These are phyloP conservation scores for Chaetothyriales sp. DNA, from an alignment of 2,329 filamentous ascomycete genomes.

Conservation along the genomic window DNA sequence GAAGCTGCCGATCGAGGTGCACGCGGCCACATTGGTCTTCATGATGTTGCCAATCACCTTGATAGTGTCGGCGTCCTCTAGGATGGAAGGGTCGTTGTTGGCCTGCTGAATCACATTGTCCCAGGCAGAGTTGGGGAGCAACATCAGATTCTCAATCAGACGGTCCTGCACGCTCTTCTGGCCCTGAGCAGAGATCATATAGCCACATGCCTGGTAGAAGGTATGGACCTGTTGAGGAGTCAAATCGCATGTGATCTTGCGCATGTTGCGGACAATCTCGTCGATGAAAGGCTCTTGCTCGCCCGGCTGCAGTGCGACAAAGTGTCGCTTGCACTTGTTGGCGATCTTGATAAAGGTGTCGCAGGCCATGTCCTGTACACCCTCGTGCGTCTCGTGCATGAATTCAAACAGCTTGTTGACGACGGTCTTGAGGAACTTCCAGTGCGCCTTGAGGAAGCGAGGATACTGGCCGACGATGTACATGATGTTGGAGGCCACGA, in stretches of 20 bases:
- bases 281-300: conserved; percentile 96
- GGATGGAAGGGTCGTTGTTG: conserved; percentile 65
- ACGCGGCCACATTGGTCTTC: conserved; percentile 99
- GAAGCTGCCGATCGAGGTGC: conserved; percentile 87
- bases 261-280: conserved; percentile 89
- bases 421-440: conserved; percentile 99
- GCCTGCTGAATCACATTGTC: conserved; percentile 84
- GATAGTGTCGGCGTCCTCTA: conserved; percentile 88
- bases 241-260: conserved; percentile 88
- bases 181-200: conserved; percentile 97
- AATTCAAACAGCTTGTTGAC: conserved; percentile 99
- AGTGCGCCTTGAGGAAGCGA: conserved; percentile 94
- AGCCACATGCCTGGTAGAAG: conserved; percentile 96
- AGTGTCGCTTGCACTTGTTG: conserved; percentile 92
- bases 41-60: conserved; percentile 99
- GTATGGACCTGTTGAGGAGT: conserved; percentile 96
- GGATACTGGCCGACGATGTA: conserved; percentile 99
- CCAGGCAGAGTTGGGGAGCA: conserved; percentile 84
- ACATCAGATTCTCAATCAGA: conserved; percentile 82
- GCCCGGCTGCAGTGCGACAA: conserved; percentile 86
- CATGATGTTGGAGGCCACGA: conserved; percentile 99
- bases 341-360: conserved; percentile 99
- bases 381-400: conserved; percentile 99
- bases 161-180: conserved; percentile 90
- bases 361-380: conserved; percentile 98